A percentile compares a stretch with the other conserved stretches of the same genome.
phyloP scores from a whole-genome alignment of 2,329 filamentous ascomycete genomes.

The Leptoxyphium fumago region DNA sequence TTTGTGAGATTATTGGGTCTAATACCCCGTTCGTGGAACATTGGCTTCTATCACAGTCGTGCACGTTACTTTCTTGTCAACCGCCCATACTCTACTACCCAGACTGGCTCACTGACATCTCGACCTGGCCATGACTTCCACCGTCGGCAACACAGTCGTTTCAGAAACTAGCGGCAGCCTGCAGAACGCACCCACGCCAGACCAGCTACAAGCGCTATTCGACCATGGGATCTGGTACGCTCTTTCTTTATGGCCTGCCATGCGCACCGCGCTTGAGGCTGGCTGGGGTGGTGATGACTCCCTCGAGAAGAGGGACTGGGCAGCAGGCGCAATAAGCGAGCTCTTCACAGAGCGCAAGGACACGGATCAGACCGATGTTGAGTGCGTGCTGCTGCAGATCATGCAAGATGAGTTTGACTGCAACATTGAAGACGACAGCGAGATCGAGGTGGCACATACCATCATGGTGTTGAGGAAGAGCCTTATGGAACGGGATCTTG shows the following conservation, averaged over 20 bases:
- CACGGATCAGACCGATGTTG: constrained; percentile 64
- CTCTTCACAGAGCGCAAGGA: constrained; percentile 48
- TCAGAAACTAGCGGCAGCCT: constrained; percentile 3
- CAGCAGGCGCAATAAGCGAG: constrained; percentile 74
- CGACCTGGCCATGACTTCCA: no score
- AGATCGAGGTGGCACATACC: constrained; percentile 54
- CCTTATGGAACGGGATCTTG: constrained; percentile 49
- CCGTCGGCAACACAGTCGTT: no score
- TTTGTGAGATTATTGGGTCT: no score
- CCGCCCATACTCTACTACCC: no score
- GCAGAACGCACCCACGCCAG: constrained; percentile 7
- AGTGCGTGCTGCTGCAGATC: constrained; percentile 71
- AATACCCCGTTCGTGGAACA: no score
- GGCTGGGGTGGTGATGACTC: constrained; percentile 77
- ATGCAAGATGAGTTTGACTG: constrained; percentile 96
- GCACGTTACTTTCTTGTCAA: no score
- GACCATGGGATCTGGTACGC: constrained; percentile 77
- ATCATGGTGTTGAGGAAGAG: constrained; percentile 55
- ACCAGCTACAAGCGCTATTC: constrained; percentile 29
- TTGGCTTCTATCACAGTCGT: no score
- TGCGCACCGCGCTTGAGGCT: constrained; percentile 74
- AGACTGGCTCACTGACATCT: no score
- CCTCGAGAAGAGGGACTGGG: constrained; percentile 87
- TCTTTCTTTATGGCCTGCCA: constrained; percentile 75
- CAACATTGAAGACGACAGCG: constrained; percentile 79